phyloP scores from a whole-genome alignment of 1,139 yeast species.

The Blastobotrys illinoisensis region DNA sequence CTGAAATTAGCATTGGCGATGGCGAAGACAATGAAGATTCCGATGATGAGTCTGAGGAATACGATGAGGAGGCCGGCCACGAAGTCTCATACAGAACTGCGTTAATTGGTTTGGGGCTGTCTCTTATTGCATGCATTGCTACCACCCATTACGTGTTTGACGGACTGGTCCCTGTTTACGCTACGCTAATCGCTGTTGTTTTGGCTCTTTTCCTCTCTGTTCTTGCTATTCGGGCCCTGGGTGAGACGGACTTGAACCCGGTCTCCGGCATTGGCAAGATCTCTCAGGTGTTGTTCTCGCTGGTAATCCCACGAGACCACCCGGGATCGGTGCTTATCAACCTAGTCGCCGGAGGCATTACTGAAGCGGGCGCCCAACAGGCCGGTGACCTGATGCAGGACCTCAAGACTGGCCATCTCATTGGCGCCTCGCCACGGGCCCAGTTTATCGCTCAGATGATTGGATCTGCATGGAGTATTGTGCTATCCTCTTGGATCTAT shows the following conservation, averaged over 20 bases:
- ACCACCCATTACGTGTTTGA: slow-evolving; percentile 68
- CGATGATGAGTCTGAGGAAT: slow-evolving; percentile 35
- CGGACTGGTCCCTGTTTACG: slow-evolving; percentile 60
- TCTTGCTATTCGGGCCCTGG: slow-evolving; percentile 86
- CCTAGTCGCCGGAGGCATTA: slow-evolving; percentile 90
- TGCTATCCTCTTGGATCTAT: slow-evolving; percentile 78
- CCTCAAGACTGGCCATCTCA: slow-evolving; percentile 83
- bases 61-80: slow-evolving; percentile 39
- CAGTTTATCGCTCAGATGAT: slow-evolving; percentile 86
- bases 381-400: slow-evolving; percentile 99
- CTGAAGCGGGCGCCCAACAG: slow-evolving; percentile 98
- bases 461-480: slow-evolving; percentile 79
- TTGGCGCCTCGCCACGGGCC: slow-evolving; percentile 90
- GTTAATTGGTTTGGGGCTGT: slow-evolving; percentile 53
- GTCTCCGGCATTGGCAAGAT: slow-evolving; percentile 95
- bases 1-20: slow-evolving; percentile 4
- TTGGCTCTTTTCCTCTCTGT: slow-evolving; percentile 76
- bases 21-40: slow-evolving; percentile 11
- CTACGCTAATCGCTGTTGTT: slow-evolving; percentile 60
- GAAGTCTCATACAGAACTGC: slow-evolving; percentile 51
- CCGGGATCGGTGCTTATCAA: slow-evolving; percentile 82
- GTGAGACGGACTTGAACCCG: slow-evolving; percentile 95
- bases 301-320: slow-evolving; percentile 66
- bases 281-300: slow-evolving; percentile 82
- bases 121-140: slow-evolving; percentile 61